phyloP scores from a whole-genome alignment of 768 basidiomycete species.

The Cyathus striatus region DNA sequence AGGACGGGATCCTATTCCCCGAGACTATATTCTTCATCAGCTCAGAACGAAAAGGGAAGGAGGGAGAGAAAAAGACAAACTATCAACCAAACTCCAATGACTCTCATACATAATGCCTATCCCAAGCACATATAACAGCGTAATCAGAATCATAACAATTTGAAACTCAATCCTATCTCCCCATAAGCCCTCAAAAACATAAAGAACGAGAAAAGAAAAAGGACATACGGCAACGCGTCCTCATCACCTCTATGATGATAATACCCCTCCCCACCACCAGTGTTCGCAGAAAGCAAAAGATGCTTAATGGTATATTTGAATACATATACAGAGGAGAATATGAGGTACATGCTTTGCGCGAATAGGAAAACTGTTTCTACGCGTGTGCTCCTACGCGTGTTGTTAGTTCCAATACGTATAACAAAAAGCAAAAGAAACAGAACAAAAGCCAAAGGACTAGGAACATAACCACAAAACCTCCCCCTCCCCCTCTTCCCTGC shows the following conservation, averaged over 20 bases:
- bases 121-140: conserved; percentile 50
- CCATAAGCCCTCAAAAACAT: conserved; percentile 20
- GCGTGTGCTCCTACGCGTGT: conserved; percentile 54
- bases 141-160: conserved; percentile 45
- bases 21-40: conserved; percentile 41
- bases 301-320: conserved; percentile 98
- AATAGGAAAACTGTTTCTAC: conserved; percentile 73
- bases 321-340: conserved; percentile 93
- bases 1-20: conserved; percentile 56
- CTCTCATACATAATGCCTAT: conserved; percentile 59
- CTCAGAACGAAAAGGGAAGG: background rate
- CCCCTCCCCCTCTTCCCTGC: conserved; percentile 34
- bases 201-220: background rate
- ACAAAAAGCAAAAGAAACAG: conserved; percentile 5
- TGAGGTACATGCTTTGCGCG: conserved; percentile 87
- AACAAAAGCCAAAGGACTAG: conserved; percentile 3
- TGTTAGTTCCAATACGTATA: no score
- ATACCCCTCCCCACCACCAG: conserved; percentile 49
- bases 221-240: conserved; percentile 34
- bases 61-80: conserved; percentile 32
- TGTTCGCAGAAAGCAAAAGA: conserved; percentile 63
- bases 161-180: conserved; percentile 72
- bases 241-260: conserved; percentile 62
- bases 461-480: conserved; percentile 47
- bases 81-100: conserved; percentile 57